A percentile compares a stretch with the other conserved stretches of the same genome.
phyloP scores from a whole-genome alignment of 1,139 yeast genomes.

The Cylindricascospora bacillispora region DNA sequence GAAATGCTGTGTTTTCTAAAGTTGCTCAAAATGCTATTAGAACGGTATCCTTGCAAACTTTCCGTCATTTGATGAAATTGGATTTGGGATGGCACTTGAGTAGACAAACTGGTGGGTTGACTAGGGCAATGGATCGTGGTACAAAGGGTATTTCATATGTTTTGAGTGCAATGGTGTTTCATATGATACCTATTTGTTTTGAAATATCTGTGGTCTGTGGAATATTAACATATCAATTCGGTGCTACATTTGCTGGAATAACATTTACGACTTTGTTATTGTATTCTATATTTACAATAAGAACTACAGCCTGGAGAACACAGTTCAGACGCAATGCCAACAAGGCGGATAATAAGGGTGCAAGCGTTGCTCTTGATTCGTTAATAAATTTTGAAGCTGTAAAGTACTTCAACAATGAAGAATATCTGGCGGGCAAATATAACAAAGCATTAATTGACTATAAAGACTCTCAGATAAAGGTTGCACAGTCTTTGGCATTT shows the following conservation, averaged over 20 bases:
- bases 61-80: constrained; percentile 65
- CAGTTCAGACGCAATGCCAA: constrained; percentile 83
- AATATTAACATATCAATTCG: constrained; percentile 83
- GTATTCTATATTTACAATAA: constrained; percentile 75
- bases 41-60: constrained; percentile 79
- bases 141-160: constrained; percentile 95
- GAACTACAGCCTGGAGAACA: constrained; percentile 95
- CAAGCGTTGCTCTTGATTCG: constrained; percentile 88
- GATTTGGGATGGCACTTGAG: constrained; percentile 85
- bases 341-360: constrained; percentile 88
- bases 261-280: constrained; percentile 80
- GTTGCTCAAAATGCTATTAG: constrained; percentile 94
- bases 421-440: constrained; percentile 66
- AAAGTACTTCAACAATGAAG: constrained; percentile 85
- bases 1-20: constrained; percentile 90
- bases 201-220: constrained; percentile 93
- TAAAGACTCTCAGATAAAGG: constrained; percentile 73
- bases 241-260: constrained; percentile 77
- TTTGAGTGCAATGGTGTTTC: constrained; percentile 90
- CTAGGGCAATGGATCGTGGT: constrained; percentile 94
- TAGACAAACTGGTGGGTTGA: constrained; percentile 90
- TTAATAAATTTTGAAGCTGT: constrained; percentile 90
- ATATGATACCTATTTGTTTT: constrained; percentile 81
- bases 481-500: constrained; percentile 84
- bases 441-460: constrained; percentile 63